These are phyloP conservation scores for Waitea zeae DNA, from an alignment of 1,284 basidiomycete genomes.

Conservation along the genomic window DNA sequence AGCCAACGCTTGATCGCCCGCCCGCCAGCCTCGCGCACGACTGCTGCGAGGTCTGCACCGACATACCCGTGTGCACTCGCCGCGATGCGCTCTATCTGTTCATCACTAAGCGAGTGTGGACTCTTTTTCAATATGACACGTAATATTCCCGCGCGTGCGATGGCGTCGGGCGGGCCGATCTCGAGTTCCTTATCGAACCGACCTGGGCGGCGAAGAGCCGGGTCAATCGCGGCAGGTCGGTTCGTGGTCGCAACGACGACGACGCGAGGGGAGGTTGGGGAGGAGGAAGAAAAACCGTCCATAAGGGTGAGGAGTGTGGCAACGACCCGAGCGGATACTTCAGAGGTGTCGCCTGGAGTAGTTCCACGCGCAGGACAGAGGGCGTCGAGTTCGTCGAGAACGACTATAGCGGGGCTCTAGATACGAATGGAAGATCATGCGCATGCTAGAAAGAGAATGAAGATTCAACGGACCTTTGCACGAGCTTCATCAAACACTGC, in stretches of 20 bases:
- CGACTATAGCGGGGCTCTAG: slow-evolving; percentile 72
- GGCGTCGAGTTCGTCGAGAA: slow-evolving; percentile 95
- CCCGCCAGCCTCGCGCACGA: slow-evolving; percentile 89
- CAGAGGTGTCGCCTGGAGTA: slow-evolving; percentile 49
- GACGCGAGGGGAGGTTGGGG: slow-evolving; percentile 30
- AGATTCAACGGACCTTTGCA: slow-evolving; percentile 22
- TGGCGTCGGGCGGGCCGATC: slow-evolving; percentile 84
- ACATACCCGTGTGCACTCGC: slow-evolving; percentile 89
- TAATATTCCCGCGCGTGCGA: slow-evolving; percentile 73
- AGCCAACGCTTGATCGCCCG: slow-evolving; percentile 78
- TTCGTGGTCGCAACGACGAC: slow-evolving; percentile 97
- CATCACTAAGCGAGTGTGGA: slow-evolving; percentile 52
- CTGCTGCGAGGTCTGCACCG: slow-evolving; percentile 85
- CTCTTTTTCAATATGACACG: slow-evolving; percentile 66
- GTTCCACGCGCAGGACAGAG: slow-evolving; percentile 85
- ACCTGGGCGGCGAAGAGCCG: slow-evolving; percentile 85
- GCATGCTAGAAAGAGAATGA: not conserved
- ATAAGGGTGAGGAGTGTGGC: slow-evolving; percentile 90
- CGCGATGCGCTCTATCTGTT: slow-evolving; percentile 53
- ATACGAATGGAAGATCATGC: not conserved
- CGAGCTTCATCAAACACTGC: slow-evolving; percentile 81
- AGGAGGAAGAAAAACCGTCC: slow-evolving; percentile 45
- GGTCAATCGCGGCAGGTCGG: slow-evolving; percentile 93
- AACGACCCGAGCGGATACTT: slow-evolving; percentile 92
- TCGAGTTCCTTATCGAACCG: slow-evolving; percentile 96